These are phyloP conservation scores for Viridothelium virens DNA, from an alignment of 495 filamentous ascomycete genomes.

Conservation along the genomic window DNA sequence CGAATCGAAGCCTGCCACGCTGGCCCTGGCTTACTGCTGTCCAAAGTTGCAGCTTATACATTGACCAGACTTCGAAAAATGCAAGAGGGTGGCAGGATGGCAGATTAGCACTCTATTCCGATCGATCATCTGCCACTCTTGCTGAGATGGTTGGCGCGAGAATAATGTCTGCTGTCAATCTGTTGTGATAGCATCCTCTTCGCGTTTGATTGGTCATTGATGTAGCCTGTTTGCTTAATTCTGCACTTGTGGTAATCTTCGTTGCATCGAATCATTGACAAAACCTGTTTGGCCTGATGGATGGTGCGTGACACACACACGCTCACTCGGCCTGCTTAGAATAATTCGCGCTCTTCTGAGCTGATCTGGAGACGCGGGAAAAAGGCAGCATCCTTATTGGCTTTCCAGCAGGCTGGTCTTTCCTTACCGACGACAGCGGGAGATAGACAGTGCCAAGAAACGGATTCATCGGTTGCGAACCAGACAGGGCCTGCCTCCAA, in stretches of 20 bases:
- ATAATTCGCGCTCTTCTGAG: background rate
- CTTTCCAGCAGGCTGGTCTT: background rate
- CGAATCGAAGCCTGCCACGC: background rate
- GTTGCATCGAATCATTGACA: background rate
- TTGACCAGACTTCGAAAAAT: background rate
- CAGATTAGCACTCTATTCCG: background rate
- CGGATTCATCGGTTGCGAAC: background rate
- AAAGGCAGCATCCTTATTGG: background rate
- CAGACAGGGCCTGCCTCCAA: background rate
- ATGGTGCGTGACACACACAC: background rate
- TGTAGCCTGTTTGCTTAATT: background rate
- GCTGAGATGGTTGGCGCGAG: background rate
- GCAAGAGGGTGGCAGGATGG: background rate
- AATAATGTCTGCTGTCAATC: background rate
- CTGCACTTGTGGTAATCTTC: background rate
- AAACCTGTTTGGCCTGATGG: background rate
- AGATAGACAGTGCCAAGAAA: constrained; percentile 1
- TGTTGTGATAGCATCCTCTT: background rate
- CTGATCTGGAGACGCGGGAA: background rate
- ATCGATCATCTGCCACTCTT: background rate
- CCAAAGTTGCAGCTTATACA: background rate
- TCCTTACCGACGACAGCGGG: background rate
- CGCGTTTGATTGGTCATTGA: background rate
- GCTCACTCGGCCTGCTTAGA: too few species aligned
- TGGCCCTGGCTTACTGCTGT: background rate